Evolutionary conservation across 306 rosid species (phyloP).

Genomic region (Medicago arabica): DNA sequence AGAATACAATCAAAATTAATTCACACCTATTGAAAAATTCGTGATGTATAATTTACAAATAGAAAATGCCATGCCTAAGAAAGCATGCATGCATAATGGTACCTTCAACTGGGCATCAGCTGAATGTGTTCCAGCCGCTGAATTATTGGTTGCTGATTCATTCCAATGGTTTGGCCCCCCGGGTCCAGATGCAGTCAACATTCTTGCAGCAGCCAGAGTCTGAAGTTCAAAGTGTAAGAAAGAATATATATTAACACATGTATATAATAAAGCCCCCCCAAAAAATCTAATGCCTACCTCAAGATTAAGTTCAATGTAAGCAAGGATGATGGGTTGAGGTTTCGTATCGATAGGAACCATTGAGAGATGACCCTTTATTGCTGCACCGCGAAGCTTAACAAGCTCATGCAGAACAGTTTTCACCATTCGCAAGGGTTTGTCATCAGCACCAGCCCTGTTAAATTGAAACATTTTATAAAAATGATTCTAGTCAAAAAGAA

Average conservation of each 20-base stretch:
- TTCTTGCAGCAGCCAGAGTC: conserved; percentile 99
- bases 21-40: not conserved
- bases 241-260: not conserved
- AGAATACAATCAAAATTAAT: no score
- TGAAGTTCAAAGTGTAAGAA: conserved; percentile 43
- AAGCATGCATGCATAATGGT: conserved; percentile 13
- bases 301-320: conserved; percentile 96
- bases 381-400: conserved; percentile 99
- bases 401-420: conserved; percentile 98
- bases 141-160: conserved; percentile 83
- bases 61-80: not conserved
- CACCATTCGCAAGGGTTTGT: conserved; percentile 96
- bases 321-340: conserved; percentile 98
- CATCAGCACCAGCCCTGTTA: conserved; percentile 98
- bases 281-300: conserved; percentile 63
- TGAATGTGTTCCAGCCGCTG: conserved; percentile 89
- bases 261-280: not conserved
- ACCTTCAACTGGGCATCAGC: conserved; percentile 97
- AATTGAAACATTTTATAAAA: conserved; percentile 32
- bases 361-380: conserved; percentile 97
- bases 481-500: conserved; percentile 13
- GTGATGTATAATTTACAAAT: not conserved
- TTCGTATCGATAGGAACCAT: conserved; percentile 99
- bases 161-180: conserved; percentile 97
- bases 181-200: conserved; percentile 97